Base-by-base conservation (phyloP, 73 alveolate genomes). In the Blepharisma japonicum region DNA sequence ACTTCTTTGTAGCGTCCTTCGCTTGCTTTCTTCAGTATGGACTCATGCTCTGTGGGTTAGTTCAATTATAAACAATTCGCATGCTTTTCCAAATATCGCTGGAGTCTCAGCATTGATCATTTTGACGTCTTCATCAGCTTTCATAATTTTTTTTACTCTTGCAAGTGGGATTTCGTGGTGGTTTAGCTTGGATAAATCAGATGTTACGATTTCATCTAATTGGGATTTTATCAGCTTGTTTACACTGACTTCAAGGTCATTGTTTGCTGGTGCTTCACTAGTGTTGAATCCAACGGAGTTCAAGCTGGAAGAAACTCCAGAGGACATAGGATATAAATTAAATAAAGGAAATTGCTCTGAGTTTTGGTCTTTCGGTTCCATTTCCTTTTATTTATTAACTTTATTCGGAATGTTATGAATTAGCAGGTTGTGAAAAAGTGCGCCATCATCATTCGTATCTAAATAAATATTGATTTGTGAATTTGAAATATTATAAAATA, bases 11-110 rank as follows among this genome's bases (percentile, higher is more conserved):
- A 97, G 92, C 25, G 99, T 97, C 85, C 97, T 92, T 81, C 99
- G 90, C 77, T 95, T 95, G 61, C 90, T 87, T 84, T 94, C 98
- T 74, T 92, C 87, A 27, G 99, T 95, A 81, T 94, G 94, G 54
- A 82, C 83, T 93, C 98, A 97, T 0, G 98, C 97, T 81, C 98
- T 83, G 81, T 88, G 96, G 46, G 99, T 97, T 89, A 97, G 77
- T 83, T 97, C 99, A 25, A 95, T 92, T 55, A 97, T 94, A 81
- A 97, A 97, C 91, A 97, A 86, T 85, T 97, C 99, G 83, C 99
- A 97, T 11, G 99, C 99, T 78, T 97, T 97, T 14, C 99, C 98
- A 87, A 97, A 94, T 53, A 97, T 81, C 45, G 95, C 94, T 21
- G 99, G 99, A 9, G 99, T 94, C 14, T 74, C 83, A 7, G 80